Evolutionary conservation across 2,329 filamentous ascomycete genomes (phyloP), one percentile per base, ranked within the genome.

Genomic region (Endoconidiophora laricicola): DNA sequence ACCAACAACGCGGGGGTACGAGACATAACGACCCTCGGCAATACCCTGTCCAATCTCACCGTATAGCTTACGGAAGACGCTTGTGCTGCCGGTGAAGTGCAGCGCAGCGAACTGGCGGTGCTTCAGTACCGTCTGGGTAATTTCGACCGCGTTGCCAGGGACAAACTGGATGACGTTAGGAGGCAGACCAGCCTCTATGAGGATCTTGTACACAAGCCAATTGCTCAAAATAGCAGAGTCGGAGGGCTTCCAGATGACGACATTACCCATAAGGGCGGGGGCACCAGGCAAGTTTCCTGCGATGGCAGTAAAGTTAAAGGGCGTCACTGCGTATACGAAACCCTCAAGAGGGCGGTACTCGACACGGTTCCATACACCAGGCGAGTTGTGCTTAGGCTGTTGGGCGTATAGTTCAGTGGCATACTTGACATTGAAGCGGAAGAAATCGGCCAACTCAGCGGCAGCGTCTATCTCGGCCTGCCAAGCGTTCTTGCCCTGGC

Each of bases 381-480:
- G 69, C 2, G 84, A 72, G 67, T 96, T 79, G 69, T 91, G 86
- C 47, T 72, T 74, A 12, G 90, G 90, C 66, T 98, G 91, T 62
- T 86, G 79, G 37, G 78, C 76, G 63, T 95, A 94, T 50, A 94
- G 70, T 62, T 95, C 85, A 67, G 94, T 82, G 24, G 90, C 90
- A 61, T 91, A 95, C 64, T 88, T 79, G 48, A 95, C 90, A 61
- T 91, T 91, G 71, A 95, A 94, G 61, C 87, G 79, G 62, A 96
- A 70, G 67, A 96, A 96, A 64, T 98, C 90, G 58, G 78, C 82
- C 58, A 94, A 68, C 72, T 98, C 91, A 6, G 90, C 90, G 16
- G 90, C 90, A 38, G 88, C 76, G 65, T 96, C 90, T 56, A 96
- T 96, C 73, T 98, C 90, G n/a, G 91, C 90, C 67, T 98, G 90